Evolutionary conservation across 2,329 filamentous ascomycete species (phyloP).

Genomic region (Aspergillus luchuensis): DNA sequence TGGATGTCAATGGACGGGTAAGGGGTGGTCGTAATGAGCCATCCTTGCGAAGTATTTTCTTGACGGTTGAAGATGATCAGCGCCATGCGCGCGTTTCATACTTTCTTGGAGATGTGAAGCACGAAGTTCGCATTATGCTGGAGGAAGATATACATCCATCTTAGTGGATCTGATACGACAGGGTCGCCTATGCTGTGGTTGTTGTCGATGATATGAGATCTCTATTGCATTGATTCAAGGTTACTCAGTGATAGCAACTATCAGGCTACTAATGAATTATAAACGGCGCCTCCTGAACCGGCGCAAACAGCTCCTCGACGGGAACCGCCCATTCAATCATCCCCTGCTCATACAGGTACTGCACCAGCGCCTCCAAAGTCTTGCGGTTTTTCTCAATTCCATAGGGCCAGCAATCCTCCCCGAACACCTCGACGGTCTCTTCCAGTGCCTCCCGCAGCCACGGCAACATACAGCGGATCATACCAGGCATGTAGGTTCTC

Average conservation of each 20-base stretch:
- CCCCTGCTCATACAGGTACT: background rate
- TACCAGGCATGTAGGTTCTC: background rate
- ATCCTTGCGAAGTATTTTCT: background rate
- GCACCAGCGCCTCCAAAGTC: background rate
- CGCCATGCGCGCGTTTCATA: background rate
- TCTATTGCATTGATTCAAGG: too few relatives aligned
- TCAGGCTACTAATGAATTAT: background rate
- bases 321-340: background rate
- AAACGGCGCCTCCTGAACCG: background rate
- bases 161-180: too few relatives aligned
- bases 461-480: background rate
- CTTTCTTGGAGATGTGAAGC: background rate
- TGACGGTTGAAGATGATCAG: background rate
- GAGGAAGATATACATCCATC: background rate
- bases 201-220: background rate
- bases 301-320: background rate
- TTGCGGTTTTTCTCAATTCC: background rate
- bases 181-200: too few relatives aligned
- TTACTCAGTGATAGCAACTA: too few relatives aligned
- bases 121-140: background rate
- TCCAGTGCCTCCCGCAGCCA: background rate
- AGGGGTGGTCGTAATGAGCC: background rate
- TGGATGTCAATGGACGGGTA: background rate
- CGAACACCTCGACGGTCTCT: background rate
- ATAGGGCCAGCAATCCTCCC: conserved; percentile 1